Base-by-base conservation (phyloP, 352 stramenopile species). In the Thalassiosira exigua region DNA sequence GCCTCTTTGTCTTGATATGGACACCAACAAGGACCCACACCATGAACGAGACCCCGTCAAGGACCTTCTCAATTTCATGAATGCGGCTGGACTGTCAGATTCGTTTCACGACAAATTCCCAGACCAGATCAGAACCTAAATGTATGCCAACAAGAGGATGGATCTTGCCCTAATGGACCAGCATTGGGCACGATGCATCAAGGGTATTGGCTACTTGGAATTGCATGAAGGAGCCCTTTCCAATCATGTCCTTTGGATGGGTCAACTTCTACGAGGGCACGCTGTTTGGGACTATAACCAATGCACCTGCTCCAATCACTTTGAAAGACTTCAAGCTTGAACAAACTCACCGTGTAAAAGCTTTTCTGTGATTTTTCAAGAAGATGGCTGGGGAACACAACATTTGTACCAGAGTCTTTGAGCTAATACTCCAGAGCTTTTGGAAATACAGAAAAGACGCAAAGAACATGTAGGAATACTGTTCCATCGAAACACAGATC, bases 81-180 rank as follows among this genome's bases (percentile, higher is more conserved):
- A 27, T 32, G 51, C 30, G 11, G 7, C 21, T 4, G 7, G 36
- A 11, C 51, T 79, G 30, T 30, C 39, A 4, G 70, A 79, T 41
- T n/a, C 50, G 2, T 22, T 69, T 14, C 33, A 58, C 57, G 44
- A 73, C 0, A 62, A 57, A n/a, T 58, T 59, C 26, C 12, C 4
- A 33, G 22, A n/a, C n/a, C n/a, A n/a, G n/a, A 39, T 50, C 1
- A 0, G 1, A 24, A 65, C 57, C 1, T 79, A 79, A 33, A 0
- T n/a, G 4, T 22, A 53, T 27, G 61, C 60, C 0, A 29, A 12
- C 0, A 3, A 17, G 21, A 46, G 53, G 4, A 29, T 79, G 21
- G 70, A 79, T 52, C 69, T 50, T 27, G 73, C 73, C 27, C 26
- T 79, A 0, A 27, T 59, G 5, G 52, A 69, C 33, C 0, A 12